phyloP scores from a whole-genome alignment of 257 asterid species.

The Marsdenia floribunda region DNA sequence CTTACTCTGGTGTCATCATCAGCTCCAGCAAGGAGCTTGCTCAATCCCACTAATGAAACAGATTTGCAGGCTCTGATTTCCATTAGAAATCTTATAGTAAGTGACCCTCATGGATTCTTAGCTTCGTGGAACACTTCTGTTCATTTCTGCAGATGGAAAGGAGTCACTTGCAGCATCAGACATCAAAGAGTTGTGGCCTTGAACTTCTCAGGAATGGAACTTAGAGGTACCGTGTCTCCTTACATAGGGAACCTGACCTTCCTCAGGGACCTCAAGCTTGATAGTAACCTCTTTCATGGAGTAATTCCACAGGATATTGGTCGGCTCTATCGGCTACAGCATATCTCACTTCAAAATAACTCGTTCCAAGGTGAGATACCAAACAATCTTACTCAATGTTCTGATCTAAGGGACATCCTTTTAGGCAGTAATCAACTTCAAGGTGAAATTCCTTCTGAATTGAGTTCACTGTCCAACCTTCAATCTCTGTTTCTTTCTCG shows the following conservation, averaged over 20 bases:
- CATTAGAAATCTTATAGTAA: neutral
- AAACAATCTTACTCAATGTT: neutral
- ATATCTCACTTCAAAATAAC: neutral
- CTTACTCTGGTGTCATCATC: neutral
- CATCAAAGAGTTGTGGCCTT: neutral
- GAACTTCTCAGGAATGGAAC: neutral
- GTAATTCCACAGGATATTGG: conserved; percentile 4
- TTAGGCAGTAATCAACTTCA: neutral
- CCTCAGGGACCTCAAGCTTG: conserved; percentile 5
- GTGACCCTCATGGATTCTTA: conserved; percentile 1
- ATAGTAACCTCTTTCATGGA: neutral
- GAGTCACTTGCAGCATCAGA: neutral
- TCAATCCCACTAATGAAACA: neutral
- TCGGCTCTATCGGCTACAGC: conserved; percentile 1
- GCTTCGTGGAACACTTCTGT: neutral
- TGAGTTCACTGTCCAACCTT: conserved; percentile 3
- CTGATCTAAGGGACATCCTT: neutral
- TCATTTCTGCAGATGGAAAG: conserved; percentile 3
- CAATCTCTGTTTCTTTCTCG: neutral
- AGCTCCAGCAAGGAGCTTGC: neutral
- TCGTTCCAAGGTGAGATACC: conserved; percentile 3
- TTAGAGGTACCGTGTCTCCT: neutral
- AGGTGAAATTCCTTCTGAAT: conserved; percentile 3
- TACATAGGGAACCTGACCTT: conserved; percentile 8
- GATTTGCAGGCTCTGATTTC: conserved; percentile 4